Evolutionary conservation across 2,329 filamentous ascomycete species (phyloP).

Genomic region (Diaporthe citri): DNA sequence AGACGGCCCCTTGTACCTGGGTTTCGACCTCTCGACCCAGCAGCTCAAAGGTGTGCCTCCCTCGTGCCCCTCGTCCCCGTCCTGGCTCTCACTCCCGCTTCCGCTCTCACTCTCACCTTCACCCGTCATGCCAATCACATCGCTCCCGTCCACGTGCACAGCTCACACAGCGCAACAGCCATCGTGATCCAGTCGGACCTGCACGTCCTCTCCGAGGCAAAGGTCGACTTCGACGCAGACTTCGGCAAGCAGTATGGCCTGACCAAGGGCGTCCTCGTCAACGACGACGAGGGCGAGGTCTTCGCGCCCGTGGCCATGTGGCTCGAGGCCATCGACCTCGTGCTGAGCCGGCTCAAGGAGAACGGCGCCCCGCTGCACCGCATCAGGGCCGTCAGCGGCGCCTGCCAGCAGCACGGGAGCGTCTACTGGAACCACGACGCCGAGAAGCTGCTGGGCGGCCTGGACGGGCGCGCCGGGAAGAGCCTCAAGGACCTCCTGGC

Average conservation of each 20-base stretch:
- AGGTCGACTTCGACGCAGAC: slow-evolving; percentile 95
- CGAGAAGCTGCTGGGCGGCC: slow-evolving; percentile 69
- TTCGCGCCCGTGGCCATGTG: slow-evolving; percentile 94
- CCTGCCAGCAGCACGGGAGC: slow-evolving; percentile 97
- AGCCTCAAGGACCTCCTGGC: slow-evolving; percentile 79
- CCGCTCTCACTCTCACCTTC: background rate
- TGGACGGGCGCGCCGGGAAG: slow-evolving; percentile 64
- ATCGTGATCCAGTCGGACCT: slow-evolving; percentile 88
- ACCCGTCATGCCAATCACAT: background rate
- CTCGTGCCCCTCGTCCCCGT: slow-evolving; percentile 23
- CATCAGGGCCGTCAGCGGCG: slow-evolving; percentile 87
- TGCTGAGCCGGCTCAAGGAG: slow-evolving; percentile 78
- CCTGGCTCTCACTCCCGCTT: slow-evolving; percentile 22
- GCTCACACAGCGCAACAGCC: slow-evolving; percentile 59
- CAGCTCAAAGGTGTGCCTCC: slow-evolving; percentile 81
- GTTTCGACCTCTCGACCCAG: slow-evolving; percentile 96
- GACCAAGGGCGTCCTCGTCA: slow-evolving; percentile 87
- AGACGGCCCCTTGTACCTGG: slow-evolving; percentile 79
- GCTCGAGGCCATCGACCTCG: slow-evolving; percentile 91
- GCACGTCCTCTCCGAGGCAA: slow-evolving; percentile 84
- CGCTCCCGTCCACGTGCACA: background rate
- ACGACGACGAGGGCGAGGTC: slow-evolving; percentile 86
- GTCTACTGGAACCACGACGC: slow-evolving; percentile 89
- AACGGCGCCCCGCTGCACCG: slow-evolving; percentile 79
- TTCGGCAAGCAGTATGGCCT: slow-evolving; percentile 80